Percentiles rank a stretch among this genome's conserved stretches.
Conservation (phyloP, 2,329 filamentous ascomycete species). For the Colletotrichum sp. region DNA sequence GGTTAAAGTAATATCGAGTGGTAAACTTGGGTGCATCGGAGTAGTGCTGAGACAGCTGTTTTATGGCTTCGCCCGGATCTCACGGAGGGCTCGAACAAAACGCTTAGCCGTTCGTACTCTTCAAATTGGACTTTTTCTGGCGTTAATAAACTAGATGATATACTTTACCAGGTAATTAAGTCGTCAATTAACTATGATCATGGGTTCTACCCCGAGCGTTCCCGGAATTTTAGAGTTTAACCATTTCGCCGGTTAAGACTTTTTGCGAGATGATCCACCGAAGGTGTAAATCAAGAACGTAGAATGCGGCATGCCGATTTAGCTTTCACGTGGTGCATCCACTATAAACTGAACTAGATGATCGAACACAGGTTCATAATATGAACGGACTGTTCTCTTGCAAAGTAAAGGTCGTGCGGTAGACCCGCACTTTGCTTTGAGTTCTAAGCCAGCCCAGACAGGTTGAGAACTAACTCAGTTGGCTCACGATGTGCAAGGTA, state of each 20-base stretch:
- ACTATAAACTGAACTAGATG: neutral
- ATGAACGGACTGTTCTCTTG: neutral
- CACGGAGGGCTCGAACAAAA: neutral
- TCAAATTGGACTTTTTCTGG: neutral
- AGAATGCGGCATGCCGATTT: neutral
- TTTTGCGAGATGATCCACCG: neutral
- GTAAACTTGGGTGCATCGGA: neutral
- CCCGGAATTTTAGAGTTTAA: neutral
- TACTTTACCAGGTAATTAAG: neutral
- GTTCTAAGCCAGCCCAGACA: neutral
- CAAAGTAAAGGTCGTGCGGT: neutral
- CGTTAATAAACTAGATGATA: neutral
- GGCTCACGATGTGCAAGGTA: neutral
- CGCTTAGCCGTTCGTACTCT: neutral
- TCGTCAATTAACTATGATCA: neutral
- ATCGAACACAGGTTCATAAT: neutral
- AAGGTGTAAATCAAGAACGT: neutral
- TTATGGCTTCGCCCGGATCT: neutral
- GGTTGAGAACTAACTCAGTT: neutral
- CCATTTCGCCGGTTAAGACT: neutral
- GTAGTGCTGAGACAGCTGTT: neutral
- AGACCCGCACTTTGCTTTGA: neutral
- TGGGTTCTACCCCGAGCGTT: neutral
- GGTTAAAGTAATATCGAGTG: neutral
- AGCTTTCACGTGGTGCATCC: neutral